Percentiles rank a stretch among this genome's conserved stretches.
These are phyloP conservation scores for Auxenochlorella pyrenoidosa DNA, from an alignment of 139 green algal genomes.

Conservation along the genomic window DNA sequence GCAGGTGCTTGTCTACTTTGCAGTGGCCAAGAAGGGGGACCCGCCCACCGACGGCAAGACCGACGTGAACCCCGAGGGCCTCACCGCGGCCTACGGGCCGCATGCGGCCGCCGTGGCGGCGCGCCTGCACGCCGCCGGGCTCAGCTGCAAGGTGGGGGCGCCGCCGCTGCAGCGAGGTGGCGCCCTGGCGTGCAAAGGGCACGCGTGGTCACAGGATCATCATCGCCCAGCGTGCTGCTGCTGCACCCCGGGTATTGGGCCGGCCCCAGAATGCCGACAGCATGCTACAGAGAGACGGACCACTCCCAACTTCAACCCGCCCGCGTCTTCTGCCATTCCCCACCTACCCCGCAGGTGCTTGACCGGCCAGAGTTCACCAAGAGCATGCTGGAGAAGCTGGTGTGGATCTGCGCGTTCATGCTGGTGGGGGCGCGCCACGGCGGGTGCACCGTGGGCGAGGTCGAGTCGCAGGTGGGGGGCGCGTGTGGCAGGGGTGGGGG, in stretches of 20 bases:
- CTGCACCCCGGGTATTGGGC: no score
- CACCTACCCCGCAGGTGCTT: conserved; percentile 68
- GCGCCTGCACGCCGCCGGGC: conserved; percentile 76
- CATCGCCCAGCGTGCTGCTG: not conserved
- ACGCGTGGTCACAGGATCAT: not conserved
- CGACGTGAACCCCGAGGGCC: conserved; percentile 95
- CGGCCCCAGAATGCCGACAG: not conserved
- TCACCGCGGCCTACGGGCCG: conserved; percentile 90
- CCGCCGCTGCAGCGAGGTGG: not conserved
- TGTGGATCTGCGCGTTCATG: conserved; percentile 99
- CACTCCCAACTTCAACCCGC: not conserved
- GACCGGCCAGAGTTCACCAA: conserved; percentile 67
- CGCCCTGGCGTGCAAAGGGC: not conserved
- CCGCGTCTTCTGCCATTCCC: no score
- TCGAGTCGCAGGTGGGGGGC: conserved; percentile 63
- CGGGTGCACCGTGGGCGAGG: conserved; percentile 85
- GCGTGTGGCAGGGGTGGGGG: not conserved
- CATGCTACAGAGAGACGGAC: not conserved
- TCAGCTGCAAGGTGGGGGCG: conserved; percentile 88
- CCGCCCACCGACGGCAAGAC: conserved; percentile 92
- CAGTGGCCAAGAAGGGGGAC: conserved; percentile 95
- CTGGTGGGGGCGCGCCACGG: conserved; percentile 86
- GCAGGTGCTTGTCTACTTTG: conserved; percentile 98
- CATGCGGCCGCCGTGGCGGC: conserved; percentile 85
- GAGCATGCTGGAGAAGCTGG: conserved; percentile 99